These are phyloP conservation scores for Metschnikowia kofuensis DNA, from an alignment of 805 yeast species.

Conservation along the genomic window DNA sequence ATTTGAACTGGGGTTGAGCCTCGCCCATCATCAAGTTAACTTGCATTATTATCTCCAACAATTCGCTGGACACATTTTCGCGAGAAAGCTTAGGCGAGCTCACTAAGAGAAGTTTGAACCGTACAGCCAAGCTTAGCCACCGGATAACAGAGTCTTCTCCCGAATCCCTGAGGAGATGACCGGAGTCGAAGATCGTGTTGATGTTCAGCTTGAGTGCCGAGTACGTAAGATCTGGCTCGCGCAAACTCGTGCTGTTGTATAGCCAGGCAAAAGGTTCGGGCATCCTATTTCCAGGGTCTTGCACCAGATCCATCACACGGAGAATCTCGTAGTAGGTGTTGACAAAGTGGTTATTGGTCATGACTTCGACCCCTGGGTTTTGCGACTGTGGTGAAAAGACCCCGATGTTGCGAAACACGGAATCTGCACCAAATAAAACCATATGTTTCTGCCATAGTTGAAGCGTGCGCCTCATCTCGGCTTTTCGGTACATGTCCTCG, in stretches of 20 bases:
- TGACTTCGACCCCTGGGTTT: neutral
- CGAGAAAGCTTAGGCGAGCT: neutral
- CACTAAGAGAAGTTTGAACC: conserved; percentile 5
- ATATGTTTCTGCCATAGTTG: conserved; percentile 10
- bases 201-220: neutral
- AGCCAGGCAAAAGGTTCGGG: conserved; percentile 6
- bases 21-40: conserved; percentile 1
- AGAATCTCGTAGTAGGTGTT: conserved; percentile 7
- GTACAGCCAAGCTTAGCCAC: neutral
- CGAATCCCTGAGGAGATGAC: neutral
- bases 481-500: neutral
- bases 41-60: conserved; percentile 2
- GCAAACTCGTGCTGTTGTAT: neutral
- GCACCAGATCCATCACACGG: conserved; percentile 1
- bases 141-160: conserved; percentile 1
- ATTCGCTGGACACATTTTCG: conserved; percentile 1
- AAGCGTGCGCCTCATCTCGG: conserved; percentile 8
- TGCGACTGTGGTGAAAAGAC: neutral
- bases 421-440: conserved; percentile 4
- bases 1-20: neutral
- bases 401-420: neutral
- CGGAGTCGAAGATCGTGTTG: neutral
- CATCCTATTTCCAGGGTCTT: neutral
- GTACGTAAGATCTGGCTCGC: neutral
- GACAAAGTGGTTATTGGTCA: neutral